Evolutionary conservation across 139 green algal genomes (phyloP), one percentile per base, ranked within the genome.

Genomic region (Penium margaritaceum): DNA sequence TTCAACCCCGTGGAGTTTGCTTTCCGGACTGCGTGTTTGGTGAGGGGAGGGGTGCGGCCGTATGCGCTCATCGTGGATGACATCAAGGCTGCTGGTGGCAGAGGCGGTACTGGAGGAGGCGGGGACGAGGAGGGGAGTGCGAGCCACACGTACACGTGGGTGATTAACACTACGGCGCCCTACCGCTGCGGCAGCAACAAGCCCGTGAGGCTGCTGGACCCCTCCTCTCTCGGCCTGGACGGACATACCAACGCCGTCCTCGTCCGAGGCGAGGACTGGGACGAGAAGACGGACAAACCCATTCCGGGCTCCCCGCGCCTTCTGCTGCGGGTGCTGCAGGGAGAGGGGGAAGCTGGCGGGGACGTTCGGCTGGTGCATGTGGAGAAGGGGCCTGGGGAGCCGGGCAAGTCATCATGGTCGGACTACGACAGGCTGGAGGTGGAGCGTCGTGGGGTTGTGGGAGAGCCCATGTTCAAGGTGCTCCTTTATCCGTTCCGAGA

Each of bases 1-100:
- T 58, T 58, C 47, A 58, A 58, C 47, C 47, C 47, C 47, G 47
- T 58, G 47, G n/a, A n/a, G n/a, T 58, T 33, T 3, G 47, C 47
- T n/a, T 58, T 32, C 47, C 47, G 47, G 5, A 58, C 47, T 19
- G 47, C 47, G n/a, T 21, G n/a, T n/a, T n/a, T 58, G n/a, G 29
- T 58, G n/a, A 21, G 47, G 4, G 9, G n/a, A 21, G 29, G 29
- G 6, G 47, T 24, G 47, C 47, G 47, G 47, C 47, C 47, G 4
- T 58, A 29, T 24, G 47, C 15, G 14, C 27, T 58, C 7, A 58
- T 58, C 27, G 47, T 58, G 47, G 47, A 58, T 32, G 47, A 58
- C 29, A 24, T 58, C 6, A n/a, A n/a, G n/a, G n/a, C n/a, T n/a
- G n/a, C n/a, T n/a, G n/a, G n/a, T n/a, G n/a, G n/a, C n/a, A n/a